These are phyloP conservation scores for Isochrysis galbana DNA, from an alignment of 78 protist species.

Conservation along the genomic window DNA sequence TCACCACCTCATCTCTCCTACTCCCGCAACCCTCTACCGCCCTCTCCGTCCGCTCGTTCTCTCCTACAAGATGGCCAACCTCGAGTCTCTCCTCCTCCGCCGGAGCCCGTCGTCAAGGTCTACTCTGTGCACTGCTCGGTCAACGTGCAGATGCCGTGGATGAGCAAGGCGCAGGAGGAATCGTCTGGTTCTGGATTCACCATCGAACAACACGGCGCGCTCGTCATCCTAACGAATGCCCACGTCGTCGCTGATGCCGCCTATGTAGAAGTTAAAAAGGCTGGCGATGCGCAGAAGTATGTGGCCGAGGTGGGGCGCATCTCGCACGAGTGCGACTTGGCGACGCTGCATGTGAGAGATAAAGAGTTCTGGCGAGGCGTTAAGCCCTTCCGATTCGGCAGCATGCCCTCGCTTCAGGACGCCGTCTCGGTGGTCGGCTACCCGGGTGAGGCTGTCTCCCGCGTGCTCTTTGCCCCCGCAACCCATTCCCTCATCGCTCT, in stretches of 20 bases:
- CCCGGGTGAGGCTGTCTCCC: too few relatives aligned
- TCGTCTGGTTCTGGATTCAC: conserved; percentile 73
- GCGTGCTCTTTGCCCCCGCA: background rate
- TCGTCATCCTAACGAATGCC: conserved; percentile 68
- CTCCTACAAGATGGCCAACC: too few relatives aligned
- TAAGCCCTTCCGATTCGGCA: background rate
- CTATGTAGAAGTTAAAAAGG: conserved; percentile 66
- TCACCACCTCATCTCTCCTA: too few relatives aligned
- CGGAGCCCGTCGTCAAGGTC: conserved; percentile 1
- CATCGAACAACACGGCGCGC: conserved; percentile 25
- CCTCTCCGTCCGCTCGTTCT: too few relatives aligned
- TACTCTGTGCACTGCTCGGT: background rate
- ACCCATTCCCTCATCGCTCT: background rate
- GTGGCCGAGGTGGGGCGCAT: conserved; percentile 47
- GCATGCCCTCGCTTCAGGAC: conserved; percentile 60
- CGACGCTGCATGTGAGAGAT: conserved; percentile 62
- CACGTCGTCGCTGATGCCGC: conserved; percentile 73
- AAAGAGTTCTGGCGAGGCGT: conserved; percentile 50
- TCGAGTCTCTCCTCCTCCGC: too few relatives aligned
- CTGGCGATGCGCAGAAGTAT: conserved; percentile 62
- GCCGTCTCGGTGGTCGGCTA: conserved; percentile 75
- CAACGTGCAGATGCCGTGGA: background rate
- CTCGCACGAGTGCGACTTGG: conserved; percentile 70
- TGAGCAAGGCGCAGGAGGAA: conserved; percentile 46
- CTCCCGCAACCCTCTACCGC: too few relatives aligned